Base-by-base conservation (phyloP, 768 basidiomycete species). In the Phanerochaete carnosa region DNA sequence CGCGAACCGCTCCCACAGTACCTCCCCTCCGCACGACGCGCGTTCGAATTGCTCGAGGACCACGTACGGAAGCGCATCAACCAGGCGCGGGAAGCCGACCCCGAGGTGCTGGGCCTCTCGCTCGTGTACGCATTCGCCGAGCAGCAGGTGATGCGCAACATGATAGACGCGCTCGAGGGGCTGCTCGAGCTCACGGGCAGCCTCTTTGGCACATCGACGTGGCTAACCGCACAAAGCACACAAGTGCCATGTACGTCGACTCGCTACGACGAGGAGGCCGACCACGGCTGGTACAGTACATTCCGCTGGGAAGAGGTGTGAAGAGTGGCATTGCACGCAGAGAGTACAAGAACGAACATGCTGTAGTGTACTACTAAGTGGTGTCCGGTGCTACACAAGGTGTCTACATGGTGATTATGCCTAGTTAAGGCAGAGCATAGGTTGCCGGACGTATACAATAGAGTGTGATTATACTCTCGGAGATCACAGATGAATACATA, bases 1-100 rank as follows among this genome's bases (percentile, higher is more conserved):
- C 74, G 77, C 29, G 78, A 79, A 59, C 76, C 79, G 13, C 71
- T 83, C 19, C 81, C 81, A 0, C 81, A 82, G 58, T 82, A 80
- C 60, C 72, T 83, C 8, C 82, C 81, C 2, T 82, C 79, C 3
- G 68, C 76, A 6, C 70, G 77, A 9, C 71, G 75, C 61, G 80
- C 81, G 26, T 66, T 77, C n/a, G 62, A 64, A 11, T 65, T 59
- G 11, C 73, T 83, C 2, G 72, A 74, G 54, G 62, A 58, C 5
- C 68, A 71, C 35, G 70, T 80, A 25, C 72, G 75, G 30, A 68
- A 72, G 12, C 72, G 71, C 25, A 71, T 81, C 30, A 64, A 60
- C 25, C 29, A 54, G 16, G 69, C 71, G 15, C 65, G 66, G 9
- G 64, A 69, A 47, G 69, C 69, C 23, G 65, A 74, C 53, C 63